Percentiles rank a stretch among this genome's conserved stretches.
Conservation (phyloP, 768 basidiomycete species). For the Boletus vermiculosoides region DNA sequence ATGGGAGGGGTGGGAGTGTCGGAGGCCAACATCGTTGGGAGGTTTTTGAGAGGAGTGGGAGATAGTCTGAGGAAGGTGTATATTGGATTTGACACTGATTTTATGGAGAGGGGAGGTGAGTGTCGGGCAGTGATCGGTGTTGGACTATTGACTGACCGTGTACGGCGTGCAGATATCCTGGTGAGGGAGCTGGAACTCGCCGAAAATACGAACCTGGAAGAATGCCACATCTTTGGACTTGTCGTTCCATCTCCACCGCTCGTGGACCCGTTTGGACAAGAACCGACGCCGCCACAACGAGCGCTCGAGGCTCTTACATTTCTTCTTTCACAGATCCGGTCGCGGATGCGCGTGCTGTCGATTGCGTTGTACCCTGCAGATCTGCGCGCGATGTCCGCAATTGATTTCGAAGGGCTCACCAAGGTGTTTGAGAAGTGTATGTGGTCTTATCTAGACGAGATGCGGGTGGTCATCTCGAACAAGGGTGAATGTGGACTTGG, state of each 20-base stretch:
- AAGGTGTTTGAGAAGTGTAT: constrained; percentile 20
- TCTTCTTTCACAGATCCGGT: constrained; percentile 27
- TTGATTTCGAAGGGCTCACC: constrained; percentile 32
- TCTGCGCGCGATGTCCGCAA: constrained; percentile 24
- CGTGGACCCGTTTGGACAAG: constrained; percentile 21
- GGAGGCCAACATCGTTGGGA: constrained; percentile 28
- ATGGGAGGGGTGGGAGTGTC: constrained; percentile 28
- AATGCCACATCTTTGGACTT: constrained; percentile 34
- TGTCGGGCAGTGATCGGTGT: background rate
- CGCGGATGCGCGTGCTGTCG: constrained; percentile 32
- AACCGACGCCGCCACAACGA: constrained; percentile 4
- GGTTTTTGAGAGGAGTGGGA: constrained; percentile 25
- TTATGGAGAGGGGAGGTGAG: constrained; percentile 32
- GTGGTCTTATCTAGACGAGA: constrained; percentile 27
- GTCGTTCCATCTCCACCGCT: constrained; percentile 32
- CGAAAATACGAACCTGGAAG: constrained; percentile 25
- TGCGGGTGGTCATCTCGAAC: constrained; percentile 32
- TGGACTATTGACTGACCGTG: constrained; percentile 7
- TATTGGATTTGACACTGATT: constrained; percentile 32
- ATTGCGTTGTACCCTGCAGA: constrained; percentile 34
- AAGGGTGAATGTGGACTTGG: constrained; percentile 29
- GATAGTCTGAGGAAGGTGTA: constrained; percentile 24
- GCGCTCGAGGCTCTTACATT: constrained; percentile 25
- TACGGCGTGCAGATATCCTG: constrained; percentile 18
- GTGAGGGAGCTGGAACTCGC: constrained; percentile 29